Conservation (phyloP, 768 basidiomycete genomes). For the Lactarius psammicola region DNA sequence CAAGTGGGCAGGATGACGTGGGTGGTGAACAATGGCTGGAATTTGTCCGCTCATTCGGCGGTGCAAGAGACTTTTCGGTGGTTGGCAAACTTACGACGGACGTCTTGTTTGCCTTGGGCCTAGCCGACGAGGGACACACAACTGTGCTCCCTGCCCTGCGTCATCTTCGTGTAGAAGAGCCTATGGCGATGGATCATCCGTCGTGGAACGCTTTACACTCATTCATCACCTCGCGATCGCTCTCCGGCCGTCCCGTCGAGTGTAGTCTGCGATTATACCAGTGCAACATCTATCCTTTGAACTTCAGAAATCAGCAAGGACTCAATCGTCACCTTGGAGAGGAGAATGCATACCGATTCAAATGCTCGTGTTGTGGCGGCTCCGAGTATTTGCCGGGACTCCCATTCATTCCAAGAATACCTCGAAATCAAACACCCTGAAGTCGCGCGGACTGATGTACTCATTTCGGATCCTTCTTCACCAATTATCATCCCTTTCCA, state of each 20-base stretch:
- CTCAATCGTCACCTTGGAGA: no score
- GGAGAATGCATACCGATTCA: no score
- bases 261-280: no score
- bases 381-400: no score
- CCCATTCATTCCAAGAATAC: no score
- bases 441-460: background rate
- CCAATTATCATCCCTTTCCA: background rate
- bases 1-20: background rate
- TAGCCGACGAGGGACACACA: background rate
- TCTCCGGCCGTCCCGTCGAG: background rate
- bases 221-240: background rate
- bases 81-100: background rate
- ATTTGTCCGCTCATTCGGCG: background rate
- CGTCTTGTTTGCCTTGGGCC: slow-evolving; percentile 18
- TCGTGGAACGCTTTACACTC: background rate
- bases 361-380: no score
- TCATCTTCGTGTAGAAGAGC: background rate
- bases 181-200: background rate
- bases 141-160: background rate
- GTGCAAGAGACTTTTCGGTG: background rate
- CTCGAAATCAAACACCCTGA: no score
- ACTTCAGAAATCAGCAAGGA: no score
- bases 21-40: background rate
- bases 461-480: background rate
- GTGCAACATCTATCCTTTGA: no score